Conservation (phyloP, 495 filamentous ascomycete species). For the Trichocladium antarcticum region DNA sequence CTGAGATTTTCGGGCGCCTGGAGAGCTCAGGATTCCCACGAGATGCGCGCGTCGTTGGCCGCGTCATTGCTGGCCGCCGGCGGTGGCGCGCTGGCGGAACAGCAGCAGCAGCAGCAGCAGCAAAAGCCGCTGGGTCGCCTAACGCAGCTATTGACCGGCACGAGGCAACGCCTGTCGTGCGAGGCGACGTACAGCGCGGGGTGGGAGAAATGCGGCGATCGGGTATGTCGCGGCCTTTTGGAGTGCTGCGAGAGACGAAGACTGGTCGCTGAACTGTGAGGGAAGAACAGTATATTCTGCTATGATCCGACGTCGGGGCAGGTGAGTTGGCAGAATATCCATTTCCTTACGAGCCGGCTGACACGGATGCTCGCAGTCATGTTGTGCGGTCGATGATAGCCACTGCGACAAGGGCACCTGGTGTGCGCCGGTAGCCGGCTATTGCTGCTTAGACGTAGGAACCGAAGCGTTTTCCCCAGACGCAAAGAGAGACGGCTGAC, state of each 20-base stretch:
- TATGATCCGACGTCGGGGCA: slow-evolving; percentile 29
- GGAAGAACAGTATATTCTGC: slow-evolving; percentile 23
- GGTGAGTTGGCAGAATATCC: slow-evolving; percentile 11
- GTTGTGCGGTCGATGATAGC: slow-evolving; percentile 29
- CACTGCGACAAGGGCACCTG: slow-evolving; percentile 29
- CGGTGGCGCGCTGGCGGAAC: neutral
- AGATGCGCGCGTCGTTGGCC: too few relatives aligned
- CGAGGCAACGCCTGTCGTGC: slow-evolving; percentile 22
- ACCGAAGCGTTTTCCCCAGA: neutral
- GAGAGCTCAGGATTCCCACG: too few relatives aligned
- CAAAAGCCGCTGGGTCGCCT: neutral
- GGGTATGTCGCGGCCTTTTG: slow-evolving; percentile 4
- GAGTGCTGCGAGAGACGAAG: neutral
- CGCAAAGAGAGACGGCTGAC: slow-evolving; percentile 4
- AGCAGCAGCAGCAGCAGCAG: neutral
- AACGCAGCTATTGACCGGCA: neutral
- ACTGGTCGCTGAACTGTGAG: neutral
- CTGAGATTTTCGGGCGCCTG: neutral
- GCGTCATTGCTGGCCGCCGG: too few relatives aligned
- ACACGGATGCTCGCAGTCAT: slow-evolving; percentile 20
- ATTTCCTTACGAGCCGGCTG: slow-evolving; percentile 6
- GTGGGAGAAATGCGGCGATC: slow-evolving; percentile 26
- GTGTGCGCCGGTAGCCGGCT: slow-evolving; percentile 34
- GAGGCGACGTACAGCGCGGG: slow-evolving; percentile 29
- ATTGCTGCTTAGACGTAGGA: slow-evolving; percentile 33